phyloP scores from a whole-genome alignment of 306 rosid species.

The Quercus ilex region DNA sequence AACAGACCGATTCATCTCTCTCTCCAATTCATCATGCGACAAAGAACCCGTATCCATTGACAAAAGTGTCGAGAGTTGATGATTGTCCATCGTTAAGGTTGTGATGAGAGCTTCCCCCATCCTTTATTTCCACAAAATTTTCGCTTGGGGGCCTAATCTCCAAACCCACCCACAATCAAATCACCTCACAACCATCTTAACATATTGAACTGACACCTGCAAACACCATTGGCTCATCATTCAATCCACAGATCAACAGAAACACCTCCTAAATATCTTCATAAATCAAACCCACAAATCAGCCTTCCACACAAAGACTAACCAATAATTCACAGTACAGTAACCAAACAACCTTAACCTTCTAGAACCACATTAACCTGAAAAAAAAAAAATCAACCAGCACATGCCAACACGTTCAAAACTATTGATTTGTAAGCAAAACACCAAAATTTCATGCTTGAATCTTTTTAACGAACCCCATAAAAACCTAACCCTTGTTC shows the following conservation, averaged over 20 bases:
- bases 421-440: neutral
- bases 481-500: too few relatives aligned
- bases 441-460: neutral
- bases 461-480: too few relatives aligned
- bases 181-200: slow-evolving; percentile 25
- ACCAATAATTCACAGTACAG: slow-evolving; percentile 12
- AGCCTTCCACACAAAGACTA: neutral
- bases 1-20: slow-evolving; percentile 50
- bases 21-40: slow-evolving; percentile 50
- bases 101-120: slow-evolving; percentile 60
- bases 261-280: neutral
- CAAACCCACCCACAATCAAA: slow-evolving; percentile 9
- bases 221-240: neutral
- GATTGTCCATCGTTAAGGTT: slow-evolving; percentile 49
- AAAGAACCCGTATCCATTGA: slow-evolving; percentile 61
- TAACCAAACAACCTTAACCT: neutral
- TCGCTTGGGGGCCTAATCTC: neutral
- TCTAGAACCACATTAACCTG: slow-evolving; percentile 21
- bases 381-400: slow-evolving; percentile 16
- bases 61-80: slow-evolving; percentile 50
- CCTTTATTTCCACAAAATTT: neutral
- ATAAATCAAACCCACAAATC: slow-evolving; percentile 1
- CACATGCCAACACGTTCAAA: slow-evolving; percentile 3
- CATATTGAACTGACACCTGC: neutral
- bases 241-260: slow-evolving; percentile 8